phyloP scores from a whole-genome alignment of 2,329 filamentous ascomycete genomes.

The Cladosporium sp. region DNA sequence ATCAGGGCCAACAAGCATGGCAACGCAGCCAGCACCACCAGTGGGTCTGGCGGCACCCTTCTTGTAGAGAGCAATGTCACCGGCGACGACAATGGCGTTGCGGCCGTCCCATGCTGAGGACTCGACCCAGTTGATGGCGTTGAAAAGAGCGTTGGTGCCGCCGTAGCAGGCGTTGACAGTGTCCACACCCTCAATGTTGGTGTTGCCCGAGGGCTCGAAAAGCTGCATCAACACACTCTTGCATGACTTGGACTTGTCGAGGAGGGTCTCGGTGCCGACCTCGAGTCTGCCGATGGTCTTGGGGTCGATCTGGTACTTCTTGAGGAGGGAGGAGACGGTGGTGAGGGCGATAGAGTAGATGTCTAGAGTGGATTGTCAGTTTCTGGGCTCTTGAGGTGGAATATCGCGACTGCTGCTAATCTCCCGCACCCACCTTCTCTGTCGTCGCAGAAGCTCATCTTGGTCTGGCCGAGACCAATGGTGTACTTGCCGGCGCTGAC shows the following conservation, averaged over 20 bases:
- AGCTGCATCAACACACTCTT: constrained; percentile 58
- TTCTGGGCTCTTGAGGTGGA: neutral
- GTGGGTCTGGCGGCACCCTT: constrained; percentile 57
- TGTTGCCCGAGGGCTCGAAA: constrained; percentile 51
- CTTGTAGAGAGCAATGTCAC: constrained; percentile 58
- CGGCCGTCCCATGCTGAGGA: constrained; percentile 57
- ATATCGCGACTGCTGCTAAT: neutral
- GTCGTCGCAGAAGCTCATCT: constrained; percentile 59
- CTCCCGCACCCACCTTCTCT: constrained; percentile 47
- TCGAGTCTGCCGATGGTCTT: constrained; percentile 55
- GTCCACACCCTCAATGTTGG: constrained; percentile 56
- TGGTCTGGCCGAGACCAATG: constrained; percentile 57
- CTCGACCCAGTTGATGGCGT: constrained; percentile 57
- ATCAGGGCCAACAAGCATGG: constrained; percentile 56
- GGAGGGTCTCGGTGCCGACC: constrained; percentile 56
- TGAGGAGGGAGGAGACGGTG: constrained; percentile 53
- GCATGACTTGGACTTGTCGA: constrained; percentile 59
- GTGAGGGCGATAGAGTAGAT: constrained; percentile 58
- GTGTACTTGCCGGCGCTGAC: constrained; percentile 56
- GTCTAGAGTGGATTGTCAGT: constrained; percentile 39
- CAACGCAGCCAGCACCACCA: constrained; percentile 56
- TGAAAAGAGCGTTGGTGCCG: constrained; percentile 58
- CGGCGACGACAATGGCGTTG: constrained; percentile 54
- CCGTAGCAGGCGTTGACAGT: constrained; percentile 59
- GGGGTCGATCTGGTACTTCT: constrained; percentile 56